Evolutionary conservation across 2,329 filamentous ascomycete species (phyloP).

Genomic region (Stylonectria norvegica): DNA sequence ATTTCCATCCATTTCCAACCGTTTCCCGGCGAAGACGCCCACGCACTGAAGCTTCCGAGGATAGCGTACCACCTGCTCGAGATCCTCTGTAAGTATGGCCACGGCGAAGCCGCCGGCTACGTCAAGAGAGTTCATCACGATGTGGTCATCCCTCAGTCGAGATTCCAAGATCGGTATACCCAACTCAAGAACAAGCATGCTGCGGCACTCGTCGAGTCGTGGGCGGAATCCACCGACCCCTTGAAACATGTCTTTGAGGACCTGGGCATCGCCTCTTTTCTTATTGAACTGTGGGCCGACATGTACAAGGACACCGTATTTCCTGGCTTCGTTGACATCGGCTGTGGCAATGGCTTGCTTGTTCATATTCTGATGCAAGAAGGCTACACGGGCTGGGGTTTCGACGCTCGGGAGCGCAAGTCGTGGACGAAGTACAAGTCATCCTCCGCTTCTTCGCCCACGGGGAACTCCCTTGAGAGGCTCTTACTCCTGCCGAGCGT

Average conservation of each 20-base stretch:
- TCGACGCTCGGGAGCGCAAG: constrained; percentile 82
- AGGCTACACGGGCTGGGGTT: constrained; percentile 83
- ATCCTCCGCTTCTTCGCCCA: constrained; percentile 22
- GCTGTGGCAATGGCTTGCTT: constrained; percentile 90
- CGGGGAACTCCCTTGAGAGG: constrained; percentile 39
- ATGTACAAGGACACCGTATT: constrained; percentile 68
- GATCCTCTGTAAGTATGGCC: constrained; percentile 69
- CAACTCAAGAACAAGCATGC: constrained; percentile 78
- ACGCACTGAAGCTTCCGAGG: constrained; percentile 52
- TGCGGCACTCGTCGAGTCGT: constrained; percentile 63
- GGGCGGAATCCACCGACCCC: constrained; percentile 85
- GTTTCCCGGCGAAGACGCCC: constrained; percentile 36
- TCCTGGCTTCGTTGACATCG: constrained; percentile 91
- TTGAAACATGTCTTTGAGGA: constrained; percentile 95
- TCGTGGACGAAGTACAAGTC: constrained; percentile 74
- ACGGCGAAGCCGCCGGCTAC: constrained; percentile 63
- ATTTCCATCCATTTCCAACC: constrained; percentile 61
- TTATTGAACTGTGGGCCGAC: constrained; percentile 84
- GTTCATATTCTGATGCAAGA: constrained; percentile 78
- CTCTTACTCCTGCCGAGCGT: constrained; percentile 49
- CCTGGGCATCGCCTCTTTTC: constrained; percentile 81
- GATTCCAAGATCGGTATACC: constrained; percentile 79
- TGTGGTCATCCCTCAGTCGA: constrained; percentile 69
- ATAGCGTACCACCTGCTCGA: constrained; percentile 67
- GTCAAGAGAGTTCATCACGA: constrained; percentile 84